phyloP scores from a whole-genome alignment of 345 rosid genomes.

The Aquilaria sinensis region DNA sequence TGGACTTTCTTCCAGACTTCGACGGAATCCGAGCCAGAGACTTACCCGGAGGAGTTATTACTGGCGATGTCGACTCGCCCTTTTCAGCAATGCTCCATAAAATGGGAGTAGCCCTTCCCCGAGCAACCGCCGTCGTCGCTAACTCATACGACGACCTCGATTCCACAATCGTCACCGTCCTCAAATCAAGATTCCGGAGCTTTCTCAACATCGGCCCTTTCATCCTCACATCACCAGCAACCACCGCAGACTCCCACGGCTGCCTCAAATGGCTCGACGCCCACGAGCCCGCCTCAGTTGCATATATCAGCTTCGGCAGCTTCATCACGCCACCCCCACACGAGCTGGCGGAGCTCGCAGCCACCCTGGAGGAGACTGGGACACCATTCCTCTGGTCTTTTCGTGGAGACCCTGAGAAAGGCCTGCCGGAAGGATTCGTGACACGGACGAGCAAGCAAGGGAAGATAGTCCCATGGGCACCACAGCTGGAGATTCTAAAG shows the following conservation, averaged over 20 bases:
- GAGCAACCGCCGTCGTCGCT: constrained; percentile 29
- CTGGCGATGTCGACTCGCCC: constrained; percentile 1
- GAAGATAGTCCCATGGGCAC: constrained; percentile 55
- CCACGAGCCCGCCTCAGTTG: constrained; percentile 35
- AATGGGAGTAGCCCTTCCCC: constrained; percentile 33
- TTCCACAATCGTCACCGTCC: constrained; percentile 6
- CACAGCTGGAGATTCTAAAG: constrained; percentile 37
- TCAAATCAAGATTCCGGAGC: constrained; percentile 25
- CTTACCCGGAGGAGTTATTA: constrained; percentile 25
- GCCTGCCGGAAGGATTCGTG: constrained; percentile 27
- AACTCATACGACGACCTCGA: constrained; percentile 45
- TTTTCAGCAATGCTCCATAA: constrained; percentile 25
- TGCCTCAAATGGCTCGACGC: constrained; percentile 53
- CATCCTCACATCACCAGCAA: constrained; percentile 11
- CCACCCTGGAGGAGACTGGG: constrained; percentile 29
- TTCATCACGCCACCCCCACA: constrained; percentile 31
- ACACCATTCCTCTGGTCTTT: constrained; percentile 70
- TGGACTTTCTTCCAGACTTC: constrained; percentile 36
- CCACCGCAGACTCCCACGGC: constrained; percentile 20
- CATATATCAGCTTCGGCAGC: constrained; percentile 64
- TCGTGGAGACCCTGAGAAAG: constrained; percentile 17
- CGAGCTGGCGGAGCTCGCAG: constrained; percentile 42
- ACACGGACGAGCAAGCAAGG: constrained; percentile 29
- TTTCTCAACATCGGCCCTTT: constrained; percentile 45
- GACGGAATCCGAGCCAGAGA: constrained; percentile 23